A percentile compares a stretch with the other conserved stretches of the same genome.
Evolutionary conservation across 805 yeast species (phyloP).

Genomic region (Lipomyces orientalis): DNA sequence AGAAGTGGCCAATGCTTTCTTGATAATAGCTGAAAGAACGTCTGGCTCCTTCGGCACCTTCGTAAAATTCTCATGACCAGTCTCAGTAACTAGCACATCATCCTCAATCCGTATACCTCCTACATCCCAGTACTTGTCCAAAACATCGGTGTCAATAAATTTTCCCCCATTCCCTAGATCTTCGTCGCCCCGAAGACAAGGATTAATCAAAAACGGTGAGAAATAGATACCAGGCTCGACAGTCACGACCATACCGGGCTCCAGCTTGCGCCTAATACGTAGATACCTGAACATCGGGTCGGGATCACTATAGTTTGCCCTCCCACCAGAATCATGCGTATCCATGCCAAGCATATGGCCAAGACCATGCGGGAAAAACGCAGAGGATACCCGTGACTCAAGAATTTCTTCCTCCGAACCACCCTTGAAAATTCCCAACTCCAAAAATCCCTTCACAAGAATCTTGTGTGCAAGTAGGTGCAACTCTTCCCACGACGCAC

Average conservation of each 20-base stretch:
- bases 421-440: conserved; percentile 73
- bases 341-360: conserved; percentile 95
- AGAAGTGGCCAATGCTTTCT: conserved; percentile 34
- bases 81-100: conserved; percentile 77
- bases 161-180: conserved; percentile 52
- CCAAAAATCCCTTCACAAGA: conserved; percentile 69
- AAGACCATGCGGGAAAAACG: conserved; percentile 93
- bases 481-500: conserved; percentile 81
- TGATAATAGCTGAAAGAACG: conserved; percentile 78
- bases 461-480: conserved; percentile 82
- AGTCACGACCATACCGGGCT: conserved; percentile 83
- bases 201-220: conserved; percentile 77
- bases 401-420: conserved; percentile 64
- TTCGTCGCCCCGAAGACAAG: conserved; percentile 55
- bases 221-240: conserved; percentile 96
- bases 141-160: conserved; percentile 66
- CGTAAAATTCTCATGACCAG: conserved; percentile 82
- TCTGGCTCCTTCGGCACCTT: conserved; percentile 83
- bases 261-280: conserved; percentile 75
- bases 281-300: conserved; percentile 77
- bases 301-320: conserved; percentile 82
- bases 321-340: conserved; percentile 94
- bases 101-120: conserved; percentile 99
- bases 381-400: conserved; percentile 70
- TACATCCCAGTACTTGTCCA: conserved; percentile 79